phyloP scores from a whole-genome alignment of 2,329 filamentous ascomycete genomes.

The Trichoderma sp. region DNA sequence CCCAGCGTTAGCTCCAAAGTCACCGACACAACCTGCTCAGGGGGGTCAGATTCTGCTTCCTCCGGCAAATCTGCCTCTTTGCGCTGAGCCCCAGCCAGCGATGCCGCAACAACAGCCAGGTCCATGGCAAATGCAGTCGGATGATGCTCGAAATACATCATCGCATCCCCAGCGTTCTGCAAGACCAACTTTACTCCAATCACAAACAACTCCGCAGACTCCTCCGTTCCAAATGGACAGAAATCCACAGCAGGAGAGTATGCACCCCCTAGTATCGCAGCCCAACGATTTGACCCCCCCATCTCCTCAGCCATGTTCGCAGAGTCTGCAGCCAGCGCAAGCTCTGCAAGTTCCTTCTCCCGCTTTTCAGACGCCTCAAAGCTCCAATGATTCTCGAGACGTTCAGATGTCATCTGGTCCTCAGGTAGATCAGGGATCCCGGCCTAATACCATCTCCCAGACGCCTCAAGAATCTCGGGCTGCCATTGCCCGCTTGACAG shows the following conservation, averaged over 20 bases:
- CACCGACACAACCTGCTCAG: neutral
- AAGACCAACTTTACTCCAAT: neutral
- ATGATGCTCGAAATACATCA: neutral
- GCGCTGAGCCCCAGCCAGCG: neutral
- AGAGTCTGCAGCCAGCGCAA: neutral
- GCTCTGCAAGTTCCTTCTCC: neutral
- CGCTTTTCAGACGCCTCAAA: neutral
- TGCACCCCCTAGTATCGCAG: neutral
- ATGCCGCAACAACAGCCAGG: neutral
- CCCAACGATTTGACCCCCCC: neutral
- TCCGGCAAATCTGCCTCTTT: neutral
- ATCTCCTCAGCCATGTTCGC: neutral
- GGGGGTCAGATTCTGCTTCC: neutral
- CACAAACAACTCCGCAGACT: neutral
- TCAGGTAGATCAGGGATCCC: neutral
- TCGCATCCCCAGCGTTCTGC: neutral
- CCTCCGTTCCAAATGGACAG: neutral
- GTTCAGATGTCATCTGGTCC: neutral
- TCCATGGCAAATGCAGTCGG: neutral
- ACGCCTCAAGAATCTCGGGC: neutral
- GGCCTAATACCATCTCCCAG: neutral
- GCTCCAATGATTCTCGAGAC: neutral
- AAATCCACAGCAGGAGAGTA: neutral
- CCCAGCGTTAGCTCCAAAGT: neutral
- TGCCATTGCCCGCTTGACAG: neutral